Percentiles rank a stretch among this genome's conserved stretches.
Conservation (phyloP, 768 basidiomycete genomes). For the Mycena haematopus region DNA sequence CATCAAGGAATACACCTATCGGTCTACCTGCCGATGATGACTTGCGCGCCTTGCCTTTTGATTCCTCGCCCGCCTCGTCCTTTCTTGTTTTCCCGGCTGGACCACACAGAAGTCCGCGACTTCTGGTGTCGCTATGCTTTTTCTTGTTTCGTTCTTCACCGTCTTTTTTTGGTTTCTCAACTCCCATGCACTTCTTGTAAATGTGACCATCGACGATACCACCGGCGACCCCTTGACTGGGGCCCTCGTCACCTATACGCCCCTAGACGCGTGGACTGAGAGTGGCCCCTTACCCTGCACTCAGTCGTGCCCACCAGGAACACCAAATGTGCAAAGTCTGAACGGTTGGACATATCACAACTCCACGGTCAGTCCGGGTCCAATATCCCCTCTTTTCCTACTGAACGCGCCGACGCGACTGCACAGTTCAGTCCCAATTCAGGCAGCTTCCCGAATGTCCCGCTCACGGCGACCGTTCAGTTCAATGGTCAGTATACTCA, state of each 20-base stretch:
- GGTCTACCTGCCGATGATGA: conserved; percentile 3
- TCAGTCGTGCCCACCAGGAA: not conserved
- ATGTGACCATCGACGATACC: conserved; percentile 52
- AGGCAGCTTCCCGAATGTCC: conserved; percentile 29
- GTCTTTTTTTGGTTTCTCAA: conserved; percentile 18
- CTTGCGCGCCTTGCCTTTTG: conserved; percentile 8
- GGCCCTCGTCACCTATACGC: conserved; percentile 39
- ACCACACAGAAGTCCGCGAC: conserved; percentile 27
- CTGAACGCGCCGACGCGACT: conserved; percentile 11
- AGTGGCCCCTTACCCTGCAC: conserved; percentile 9
- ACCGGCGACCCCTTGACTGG: conserved; percentile 40
- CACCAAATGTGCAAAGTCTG: conserved; percentile 6
- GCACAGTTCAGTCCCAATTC: conserved; percentile 24
- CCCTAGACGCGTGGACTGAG: conserved; percentile 41
- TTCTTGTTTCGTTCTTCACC: conserved; percentile 6
- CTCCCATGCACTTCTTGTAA: conserved; percentile 33
- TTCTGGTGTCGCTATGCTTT: conserved; percentile 23
- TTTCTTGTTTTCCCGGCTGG: conserved; percentile 18
- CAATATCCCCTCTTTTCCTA: not conserved
- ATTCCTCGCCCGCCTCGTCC: not conserved
- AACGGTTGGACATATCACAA: conserved; percentile 45
- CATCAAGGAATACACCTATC: not conserved
- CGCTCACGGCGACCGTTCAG: conserved; percentile 36
- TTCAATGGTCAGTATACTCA: conserved; percentile 44
- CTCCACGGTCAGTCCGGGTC: conserved; percentile 30